A percentile compares a stretch with the other conserved stretches of the same genome.
Evolutionary conservation across 164 flowering plant species (phyloP).

Genomic region (Malania oleifera): DNA sequence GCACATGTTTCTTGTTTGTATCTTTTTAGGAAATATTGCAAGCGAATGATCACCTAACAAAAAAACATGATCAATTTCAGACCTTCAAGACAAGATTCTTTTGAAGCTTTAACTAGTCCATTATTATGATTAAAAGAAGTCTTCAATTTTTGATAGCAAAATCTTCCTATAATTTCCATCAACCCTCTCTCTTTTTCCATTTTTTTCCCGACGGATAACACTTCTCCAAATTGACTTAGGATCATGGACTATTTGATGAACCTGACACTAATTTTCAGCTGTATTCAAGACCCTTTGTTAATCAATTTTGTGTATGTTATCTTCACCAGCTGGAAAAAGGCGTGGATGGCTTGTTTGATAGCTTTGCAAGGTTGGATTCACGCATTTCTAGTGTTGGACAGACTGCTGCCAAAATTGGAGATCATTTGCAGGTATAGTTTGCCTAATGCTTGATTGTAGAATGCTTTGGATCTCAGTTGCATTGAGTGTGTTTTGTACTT

Average conservation of each 20-base stretch:
- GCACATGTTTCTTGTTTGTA: background rate
- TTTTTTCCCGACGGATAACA: background rate
- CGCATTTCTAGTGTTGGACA: constrained; percentile 99
- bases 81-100: too few species aligned
- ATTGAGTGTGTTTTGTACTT: background rate
- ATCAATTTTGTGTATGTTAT: background rate
- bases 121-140: too few species aligned
- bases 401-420: constrained; percentile 99
- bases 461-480: constrained; percentile 2
- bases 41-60: background rate
- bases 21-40: background rate
- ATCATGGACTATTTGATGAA: background rate
- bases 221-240: background rate
- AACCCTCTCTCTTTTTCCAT: background rate
- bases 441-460: background rate
- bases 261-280: background rate
- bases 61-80: too few species aligned
- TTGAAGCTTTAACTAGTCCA: too few species aligned
- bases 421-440: constrained; percentile 85
- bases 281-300: background rate
- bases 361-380: constrained; percentile 96
- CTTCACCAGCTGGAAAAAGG: constrained; percentile 85
- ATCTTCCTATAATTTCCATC: background rate
- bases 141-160: background rate
- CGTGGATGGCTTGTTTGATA: constrained; percentile 91